Evolutionary conservation across 139 green algal species (phyloP).

Genomic region (Dunaliella sp.): DNA sequence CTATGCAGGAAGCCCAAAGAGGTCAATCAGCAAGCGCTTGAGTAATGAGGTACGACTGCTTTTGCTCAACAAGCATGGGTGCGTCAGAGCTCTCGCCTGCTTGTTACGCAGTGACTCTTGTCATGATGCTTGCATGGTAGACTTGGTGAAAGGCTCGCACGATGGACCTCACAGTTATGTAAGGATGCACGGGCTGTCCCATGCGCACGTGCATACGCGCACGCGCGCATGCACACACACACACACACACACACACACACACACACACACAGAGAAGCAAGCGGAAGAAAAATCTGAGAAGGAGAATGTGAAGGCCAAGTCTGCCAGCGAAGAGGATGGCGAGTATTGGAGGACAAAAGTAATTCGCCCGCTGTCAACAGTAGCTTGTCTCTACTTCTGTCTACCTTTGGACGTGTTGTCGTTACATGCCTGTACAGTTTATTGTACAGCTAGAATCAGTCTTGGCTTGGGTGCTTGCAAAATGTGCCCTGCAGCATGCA

Average conservation of each 20-base stretch:
- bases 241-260: background rate
- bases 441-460: too few species aligned
- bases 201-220: background rate
- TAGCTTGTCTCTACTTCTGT: background rate
- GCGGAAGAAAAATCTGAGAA: background rate
- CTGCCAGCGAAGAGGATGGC: constrained; percentile 1
- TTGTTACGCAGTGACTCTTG: background rate
- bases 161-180: background rate
- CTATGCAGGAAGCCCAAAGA: too few species aligned
- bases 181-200: background rate
- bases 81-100: background rate
- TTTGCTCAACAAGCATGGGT: too few species aligned
- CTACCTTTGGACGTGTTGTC: background rate
- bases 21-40: too few species aligned
- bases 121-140: background rate
- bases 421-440: too few species aligned
- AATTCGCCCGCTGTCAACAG: too few species aligned
- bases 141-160: too few species aligned
- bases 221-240: too few species aligned
- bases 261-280: background rate
- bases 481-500: background rate
- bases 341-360: background rate
- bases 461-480: background rate
- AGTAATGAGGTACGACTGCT: too few species aligned
- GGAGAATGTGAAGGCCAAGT: constrained; percentile 9